Conservation (phyloP, 2,329 filamentous ascomycete species). For the Thielaviopsis punctulata region DNA sequence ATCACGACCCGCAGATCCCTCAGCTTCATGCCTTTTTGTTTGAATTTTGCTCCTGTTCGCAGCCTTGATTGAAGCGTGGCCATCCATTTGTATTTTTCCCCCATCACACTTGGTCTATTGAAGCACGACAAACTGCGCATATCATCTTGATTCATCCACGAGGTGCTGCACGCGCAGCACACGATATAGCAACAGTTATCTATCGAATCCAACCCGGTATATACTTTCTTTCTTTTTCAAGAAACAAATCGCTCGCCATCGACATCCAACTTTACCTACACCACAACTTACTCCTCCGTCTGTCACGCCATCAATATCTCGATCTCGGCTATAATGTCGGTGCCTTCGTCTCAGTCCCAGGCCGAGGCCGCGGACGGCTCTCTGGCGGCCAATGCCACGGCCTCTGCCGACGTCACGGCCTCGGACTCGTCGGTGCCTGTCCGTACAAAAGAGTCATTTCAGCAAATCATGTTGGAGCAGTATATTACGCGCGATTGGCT, state of each 20-base stretch:
- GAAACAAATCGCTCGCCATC: too few relatives aligned
- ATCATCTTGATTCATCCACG: not conserved
- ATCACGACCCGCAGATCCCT: not conserved
- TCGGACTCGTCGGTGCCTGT: slow-evolving; percentile 20
- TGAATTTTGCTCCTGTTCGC: not conserved
- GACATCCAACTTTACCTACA: slow-evolving; percentile 11
- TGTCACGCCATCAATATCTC: slow-evolving; percentile 12
- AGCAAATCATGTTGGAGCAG: slow-evolving; percentile 35
- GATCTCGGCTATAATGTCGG: slow-evolving; percentile 11
- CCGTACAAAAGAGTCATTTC: slow-evolving; percentile 39
- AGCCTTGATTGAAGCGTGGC: not conserved
- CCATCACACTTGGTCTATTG: not conserved
- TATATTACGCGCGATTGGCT: slow-evolving; percentile 37
- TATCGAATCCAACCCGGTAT: not conserved
- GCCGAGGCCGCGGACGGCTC: not conserved
- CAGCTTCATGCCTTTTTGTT: too few relatives aligned
- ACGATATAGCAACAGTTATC: not conserved
- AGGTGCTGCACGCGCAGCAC: not conserved
- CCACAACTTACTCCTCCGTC: slow-evolving; percentile 12
- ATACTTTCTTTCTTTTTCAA: too few relatives aligned
- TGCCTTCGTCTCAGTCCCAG: not conserved
- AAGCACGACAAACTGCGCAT: not conserved
- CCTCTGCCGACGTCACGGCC: slow-evolving; percentile 18
- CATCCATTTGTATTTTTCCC: not conserved
- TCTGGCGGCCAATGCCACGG: slow-evolving; percentile 15